Conservation (phyloP, 2,329 filamentous ascomycete species). For the Microcyclospora tardicrescens region DNA sequence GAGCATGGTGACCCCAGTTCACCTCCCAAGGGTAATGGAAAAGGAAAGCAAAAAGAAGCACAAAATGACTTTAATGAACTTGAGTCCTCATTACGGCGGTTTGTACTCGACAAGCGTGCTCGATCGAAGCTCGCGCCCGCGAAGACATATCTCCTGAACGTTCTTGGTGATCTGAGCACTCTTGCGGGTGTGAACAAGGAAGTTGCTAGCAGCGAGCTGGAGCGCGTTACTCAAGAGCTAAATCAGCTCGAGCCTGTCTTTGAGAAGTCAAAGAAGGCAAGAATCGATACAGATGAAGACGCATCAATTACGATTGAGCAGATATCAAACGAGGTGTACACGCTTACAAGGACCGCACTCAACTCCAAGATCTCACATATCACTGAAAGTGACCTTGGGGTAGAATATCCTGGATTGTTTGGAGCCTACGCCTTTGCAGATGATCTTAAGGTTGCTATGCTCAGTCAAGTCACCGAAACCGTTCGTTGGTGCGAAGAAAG, state of each 20-base stretch:
- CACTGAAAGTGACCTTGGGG: slow-evolving; percentile 63
- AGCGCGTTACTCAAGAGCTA: slow-evolving; percentile 69
- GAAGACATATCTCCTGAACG: slow-evolving; percentile 87
- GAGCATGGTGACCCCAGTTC: slow-evolving; percentile 37
- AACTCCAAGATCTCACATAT: slow-evolving; percentile 62
- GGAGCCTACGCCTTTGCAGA: slow-evolving; percentile 85
- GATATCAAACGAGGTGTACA: slow-evolving; percentile 74
- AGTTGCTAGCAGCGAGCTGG: slow-evolving; percentile 71
- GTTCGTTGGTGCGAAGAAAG: slow-evolving; percentile 73
- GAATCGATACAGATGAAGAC: slow-evolving; percentile 64
- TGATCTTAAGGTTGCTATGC: slow-evolving; percentile 81
- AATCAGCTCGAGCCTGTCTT: slow-evolving; percentile 72
- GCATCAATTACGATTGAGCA: slow-evolving; percentile 73
- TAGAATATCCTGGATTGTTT: slow-evolving; percentile 76
- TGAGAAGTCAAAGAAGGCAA: slow-evolving; percentile 70
- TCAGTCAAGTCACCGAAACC: slow-evolving; percentile 69
- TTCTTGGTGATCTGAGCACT: slow-evolving; percentile 72
- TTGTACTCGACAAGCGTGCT: slow-evolving; percentile 90
- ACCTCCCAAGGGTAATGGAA: slow-evolving; percentile 50
- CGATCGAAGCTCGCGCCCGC: slow-evolving; percentile 91
- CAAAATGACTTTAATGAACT: slow-evolving; percentile 79
- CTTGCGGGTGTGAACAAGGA: slow-evolving; percentile 79
- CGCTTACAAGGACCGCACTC: slow-evolving; percentile 64
- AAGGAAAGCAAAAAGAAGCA: slow-evolving; percentile 66
- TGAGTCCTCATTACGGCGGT: slow-evolving; percentile 77